A percentile compares a stretch with the other conserved stretches of the same genome.
phyloP scores from a whole-genome alignment of 2,329 filamentous ascomycete species.

The Calonectria honghensis region DNA sequence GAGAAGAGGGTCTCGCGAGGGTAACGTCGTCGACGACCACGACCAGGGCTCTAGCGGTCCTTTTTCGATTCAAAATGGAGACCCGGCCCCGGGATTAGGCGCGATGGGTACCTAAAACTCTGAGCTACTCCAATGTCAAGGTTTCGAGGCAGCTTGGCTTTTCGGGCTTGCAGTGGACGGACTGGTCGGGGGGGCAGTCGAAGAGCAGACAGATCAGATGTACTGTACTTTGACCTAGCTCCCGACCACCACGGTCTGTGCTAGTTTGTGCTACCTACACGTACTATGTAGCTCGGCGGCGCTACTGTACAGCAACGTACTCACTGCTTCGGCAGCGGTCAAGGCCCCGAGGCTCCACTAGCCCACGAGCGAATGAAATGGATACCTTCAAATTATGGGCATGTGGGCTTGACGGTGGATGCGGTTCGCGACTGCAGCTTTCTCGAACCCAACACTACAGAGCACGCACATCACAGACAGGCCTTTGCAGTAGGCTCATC shows the following conservation, averaged over 20 bases:
- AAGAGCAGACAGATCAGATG: constrained; percentile 14
- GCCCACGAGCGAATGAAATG: constrained; percentile 27
- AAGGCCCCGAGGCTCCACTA: constrained; percentile 10
- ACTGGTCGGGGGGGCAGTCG: constrained; percentile 14
- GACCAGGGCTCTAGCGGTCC: constrained; percentile 44
- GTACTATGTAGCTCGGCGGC: not conserved
- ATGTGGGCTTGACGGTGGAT: constrained; percentile 47
- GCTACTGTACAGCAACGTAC: constrained; percentile 26
- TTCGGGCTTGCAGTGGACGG: constrained; percentile 30
- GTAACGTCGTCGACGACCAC: constrained; percentile 45
- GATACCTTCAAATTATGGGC: constrained; percentile 38
- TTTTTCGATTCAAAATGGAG: constrained; percentile 50
- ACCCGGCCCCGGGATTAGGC: constrained; percentile 41
- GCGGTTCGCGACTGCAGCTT: constrained; percentile 45
- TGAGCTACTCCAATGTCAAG: constrained; percentile 26
- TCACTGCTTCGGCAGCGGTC: constrained; percentile 4
- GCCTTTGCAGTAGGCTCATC: constrained; percentile 43
- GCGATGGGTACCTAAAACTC: constrained; percentile 43
- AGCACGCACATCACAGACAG: constrained; percentile 48
- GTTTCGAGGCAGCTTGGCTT: constrained; percentile 26
- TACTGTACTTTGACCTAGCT: constrained; percentile 24
- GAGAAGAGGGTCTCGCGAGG: constrained; percentile 45
- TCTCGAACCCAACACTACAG: constrained; percentile 41
- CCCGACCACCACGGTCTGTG: constrained; percentile 26
- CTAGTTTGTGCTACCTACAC: constrained; percentile 21